Base-by-base conservation (phyloP, 345 rosid genomes). In the Sonneratia caseolaris region DNA sequence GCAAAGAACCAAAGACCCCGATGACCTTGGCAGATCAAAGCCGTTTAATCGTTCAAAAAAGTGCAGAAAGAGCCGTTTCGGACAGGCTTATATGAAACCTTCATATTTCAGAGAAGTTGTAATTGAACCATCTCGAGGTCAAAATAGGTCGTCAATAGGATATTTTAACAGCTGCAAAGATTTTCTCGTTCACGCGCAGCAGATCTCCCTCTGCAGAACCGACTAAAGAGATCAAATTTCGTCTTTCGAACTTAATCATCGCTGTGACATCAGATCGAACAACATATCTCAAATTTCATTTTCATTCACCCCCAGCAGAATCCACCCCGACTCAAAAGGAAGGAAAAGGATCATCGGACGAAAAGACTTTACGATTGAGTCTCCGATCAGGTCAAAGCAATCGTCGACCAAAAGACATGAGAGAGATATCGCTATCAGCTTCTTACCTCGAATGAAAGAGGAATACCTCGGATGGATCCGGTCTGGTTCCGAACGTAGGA, bases 401-500 rank as follows among this genome's bases (percentile, higher is more conserved):
- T 42, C 49, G 18, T n/a, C 37, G 18, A 68, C 22, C 70, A 13
- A 21, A 32, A 67, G 24, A 18, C 49, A 38, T n/a, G 49, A 49
- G 37, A 72, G 70, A 65, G 24, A 47, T 3, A 10, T 27, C 35
- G 64, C 64, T 24, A 27, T 35, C 16, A 5, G 59, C 21, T 21
- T 6, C 59, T 18, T 68, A 74, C 76, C 76, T 74, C 53, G 72
- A 57, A 64, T 15, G 62, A 55, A 35, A 49, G 68, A 7, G 68
- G 72, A 38, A 76, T 71, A 80, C 76, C 62, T 68, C 11, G 35
- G 36, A 55, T 0, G 5, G 55, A 27, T 11, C 66, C 6, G 64
- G 36, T 36, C 19, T 21, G 43, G 68, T 5, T 55, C 71, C 66
- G 67, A 56, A 12, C 55, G 5, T 19, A 24, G n/a, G 27, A 71